phyloP scores from a whole-genome alignment of 495 filamentous ascomycete genomes.

The Chaetomium fimeti region DNA sequence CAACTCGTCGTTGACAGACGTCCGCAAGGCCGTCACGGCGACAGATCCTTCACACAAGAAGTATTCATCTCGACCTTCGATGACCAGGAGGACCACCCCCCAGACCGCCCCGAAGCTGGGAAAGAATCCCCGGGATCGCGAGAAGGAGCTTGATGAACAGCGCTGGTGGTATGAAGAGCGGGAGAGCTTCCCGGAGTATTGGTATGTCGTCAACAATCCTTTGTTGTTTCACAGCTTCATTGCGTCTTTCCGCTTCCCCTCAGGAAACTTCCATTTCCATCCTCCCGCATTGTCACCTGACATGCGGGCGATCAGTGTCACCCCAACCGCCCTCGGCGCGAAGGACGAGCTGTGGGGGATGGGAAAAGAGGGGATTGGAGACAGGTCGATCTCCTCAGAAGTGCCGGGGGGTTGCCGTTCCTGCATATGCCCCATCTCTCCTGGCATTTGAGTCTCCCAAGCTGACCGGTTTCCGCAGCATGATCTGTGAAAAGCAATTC shows the following conservation, averaged over 20 bases:
- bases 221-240: conserved; percentile 25
- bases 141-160: conserved; percentile 47
- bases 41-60: conserved; percentile 37
- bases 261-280: conserved; percentile 36
- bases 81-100: conserved; percentile 42
- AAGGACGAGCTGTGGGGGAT: conserved; percentile 14
- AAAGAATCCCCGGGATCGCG: conserved; percentile 46
- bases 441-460: conserved; percentile 6
- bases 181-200: conserved; percentile 53
- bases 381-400: background rate
- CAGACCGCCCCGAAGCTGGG: conserved; percentile 44
- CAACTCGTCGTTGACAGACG: conserved; percentile 51
- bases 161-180: conserved; percentile 50
- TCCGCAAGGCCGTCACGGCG: conserved; percentile 43
- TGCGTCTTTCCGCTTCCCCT: conserved; percentile 20
- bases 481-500: conserved; percentile 55
- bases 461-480: conserved; percentile 38
- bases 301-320: conserved; percentile 41
- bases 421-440: conserved; percentile 38
- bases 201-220: conserved; percentile 39
- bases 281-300: conserved; percentile 46
- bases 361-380: background rate
- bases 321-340: conserved; percentile 24
- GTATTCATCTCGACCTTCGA: conserved; percentile 39
- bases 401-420: conserved; percentile 36